Base-by-base conservation (phyloP, 2,329 filamentous ascomycete genomes). In the Capronia epimyces region DNA sequence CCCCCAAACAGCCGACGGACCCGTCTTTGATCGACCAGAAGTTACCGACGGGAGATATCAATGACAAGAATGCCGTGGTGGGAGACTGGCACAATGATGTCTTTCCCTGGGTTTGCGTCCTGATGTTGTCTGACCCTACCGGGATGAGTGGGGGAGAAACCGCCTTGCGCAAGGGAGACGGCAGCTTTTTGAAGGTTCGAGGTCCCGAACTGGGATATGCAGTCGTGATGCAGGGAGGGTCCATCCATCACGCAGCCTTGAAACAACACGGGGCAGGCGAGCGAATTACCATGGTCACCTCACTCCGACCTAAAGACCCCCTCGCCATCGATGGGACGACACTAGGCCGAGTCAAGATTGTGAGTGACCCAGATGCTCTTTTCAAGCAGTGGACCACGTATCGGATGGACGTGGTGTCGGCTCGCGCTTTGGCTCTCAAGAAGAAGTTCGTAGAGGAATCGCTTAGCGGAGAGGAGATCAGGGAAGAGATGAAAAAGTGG, bases 131-230 rank as follows among this genome's bases (percentile, higher is more conserved):
- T 24, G 60, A 65, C 13, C 60, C 61, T 1, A 56, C 53, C 6
- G 54, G 51, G 9, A 66, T 66, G 64, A 37, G 58, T 1, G 63
- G 64, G 2, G 64, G 63, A 3, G 64, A 66, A 49, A 66, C 63
- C 7, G 59, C 56, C 18, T 56, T 66, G 7, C 56, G 54, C 6
- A 61, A 51, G 25, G 57, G 62, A 8, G 36, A 64, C 40, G 62
- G 62, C 24, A 46, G 42, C n/a, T 37, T 49, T n/a, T 36, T 42
- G 18, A 50, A 59, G 46, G 49, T 59, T 20, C 47, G 54, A 43
- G 58, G 56, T 8, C 60, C 60, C 3, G 36, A 40, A 12, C 34
- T 65, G 6, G 64, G 63, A 12, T 59, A 58, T 45, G 60, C 59
- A 3, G 60, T 64, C 3, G 57, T 65, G 41, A 58, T 65, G 22